These are phyloP conservation scores for Ormosia semicastrata DNA, from an alignment of 306 rosid species.

Conservation along the genomic window DNA sequence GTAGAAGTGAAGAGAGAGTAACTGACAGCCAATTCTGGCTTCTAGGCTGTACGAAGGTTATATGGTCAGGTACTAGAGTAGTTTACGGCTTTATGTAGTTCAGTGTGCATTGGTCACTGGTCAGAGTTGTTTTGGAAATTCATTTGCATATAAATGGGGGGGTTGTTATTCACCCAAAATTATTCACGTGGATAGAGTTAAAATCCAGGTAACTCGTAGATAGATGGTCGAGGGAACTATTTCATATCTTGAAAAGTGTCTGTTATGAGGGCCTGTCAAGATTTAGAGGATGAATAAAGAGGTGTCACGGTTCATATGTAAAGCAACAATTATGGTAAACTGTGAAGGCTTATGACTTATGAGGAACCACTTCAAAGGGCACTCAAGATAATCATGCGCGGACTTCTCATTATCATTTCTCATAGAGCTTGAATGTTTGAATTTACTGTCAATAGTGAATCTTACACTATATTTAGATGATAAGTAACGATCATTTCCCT, in stretches of 20 bases:
- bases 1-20: neutral
- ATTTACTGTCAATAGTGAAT: neutral
- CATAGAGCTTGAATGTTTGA: neutral
- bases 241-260: neutral
- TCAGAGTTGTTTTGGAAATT: constrained; percentile 21
- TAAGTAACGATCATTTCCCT: too few relatives aligned
- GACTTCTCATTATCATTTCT: neutral
- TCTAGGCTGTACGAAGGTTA: too few relatives aligned
- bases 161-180: neutral
- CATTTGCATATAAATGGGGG: constrained; percentile 24
- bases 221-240: neutral
- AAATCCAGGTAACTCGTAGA: neutral
- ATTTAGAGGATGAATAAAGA: neutral
- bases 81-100: constrained; percentile 10
- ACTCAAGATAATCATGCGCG: neutral
- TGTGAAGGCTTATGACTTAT: neutral
- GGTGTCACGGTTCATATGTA: neutral
- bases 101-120: constrained; percentile 11
- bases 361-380: neutral
- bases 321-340: neutral
- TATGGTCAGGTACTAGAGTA: too few relatives aligned
- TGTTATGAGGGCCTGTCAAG: neutral
- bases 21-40: neutral
- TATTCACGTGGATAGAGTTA: neutral
- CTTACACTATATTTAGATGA: too few relatives aligned